These are phyloP conservation scores for Przewalskia tangutica DNA, from an alignment of 257 asterid species.

Conservation along the genomic window DNA sequence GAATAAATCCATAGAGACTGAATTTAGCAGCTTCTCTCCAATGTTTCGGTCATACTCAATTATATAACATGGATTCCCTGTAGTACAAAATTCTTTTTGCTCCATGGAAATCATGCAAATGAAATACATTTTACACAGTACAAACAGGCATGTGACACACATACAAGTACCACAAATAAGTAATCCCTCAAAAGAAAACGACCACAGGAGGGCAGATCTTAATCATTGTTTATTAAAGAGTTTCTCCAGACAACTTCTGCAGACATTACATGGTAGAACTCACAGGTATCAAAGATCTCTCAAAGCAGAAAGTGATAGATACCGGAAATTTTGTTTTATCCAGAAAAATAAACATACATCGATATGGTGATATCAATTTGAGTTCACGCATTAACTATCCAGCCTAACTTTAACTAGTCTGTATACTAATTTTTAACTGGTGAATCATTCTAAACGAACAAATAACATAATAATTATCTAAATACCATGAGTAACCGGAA, in stretches of 20 bases:
- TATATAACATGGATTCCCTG: not conserved
- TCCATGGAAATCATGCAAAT: not conserved
- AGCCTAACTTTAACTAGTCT: no score
- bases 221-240: not conserved
- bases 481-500: not conserved
- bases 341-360: not conserved
- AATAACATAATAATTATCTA: not conserved
- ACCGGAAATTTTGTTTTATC: not conserved
- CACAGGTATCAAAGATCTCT: not conserved
- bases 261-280: not conserved
- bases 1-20: not conserved
- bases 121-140: not conserved
- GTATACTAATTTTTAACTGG: not conserved
- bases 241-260: not conserved
- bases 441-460: not conserved
- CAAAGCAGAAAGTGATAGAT: not conserved
- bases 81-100: not conserved
- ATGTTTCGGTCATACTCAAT: not conserved
- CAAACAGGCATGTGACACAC: not conserved
- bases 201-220: not conserved
- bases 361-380: not conserved
- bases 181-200: not conserved
- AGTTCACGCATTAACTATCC: not conserved
- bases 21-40: not conserved
- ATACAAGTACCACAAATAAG: not conserved